phyloP scores from a whole-genome alignment of 2,329 filamentous ascomycete species.

The Pseudogymnoascus sp. region DNA sequence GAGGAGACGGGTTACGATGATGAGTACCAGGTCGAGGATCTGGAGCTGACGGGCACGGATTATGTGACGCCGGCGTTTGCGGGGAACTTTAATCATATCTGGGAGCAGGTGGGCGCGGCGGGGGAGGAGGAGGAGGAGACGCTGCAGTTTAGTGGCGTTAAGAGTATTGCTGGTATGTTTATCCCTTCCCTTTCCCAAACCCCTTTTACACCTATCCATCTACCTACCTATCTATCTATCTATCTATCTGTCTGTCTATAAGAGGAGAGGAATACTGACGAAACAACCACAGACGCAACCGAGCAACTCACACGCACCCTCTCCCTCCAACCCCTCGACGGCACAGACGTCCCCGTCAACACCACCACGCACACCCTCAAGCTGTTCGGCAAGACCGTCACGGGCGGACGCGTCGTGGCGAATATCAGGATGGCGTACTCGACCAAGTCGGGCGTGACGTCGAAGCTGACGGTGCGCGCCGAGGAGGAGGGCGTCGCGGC shows the following conservation, averaged over 20 bases:
- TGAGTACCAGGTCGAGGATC: constrained; percentile 92
- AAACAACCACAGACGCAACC: constrained; percentile 63
- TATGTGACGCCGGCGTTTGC: constrained; percentile 92
- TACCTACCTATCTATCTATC: background rate
- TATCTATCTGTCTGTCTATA: too few species aligned
- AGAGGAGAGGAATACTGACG: constrained; percentile 22
- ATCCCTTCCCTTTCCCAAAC: background rate
- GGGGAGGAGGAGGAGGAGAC: constrained; percentile 91
- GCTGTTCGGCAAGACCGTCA: constrained; percentile 90
- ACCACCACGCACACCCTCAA: constrained; percentile 91
- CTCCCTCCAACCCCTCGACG: constrained; percentile 88
- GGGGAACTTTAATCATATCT: constrained; percentile 90
- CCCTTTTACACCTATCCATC: background rate
- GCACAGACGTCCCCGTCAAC: constrained; percentile 82
- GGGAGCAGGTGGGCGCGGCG: constrained; percentile 85
- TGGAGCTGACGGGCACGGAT: constrained; percentile 85
- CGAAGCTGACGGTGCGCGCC: constrained; percentile 85
- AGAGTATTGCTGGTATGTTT: constrained; percentile 75
- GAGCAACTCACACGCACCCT: constrained; percentile 81
- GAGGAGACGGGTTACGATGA: constrained; percentile 93
- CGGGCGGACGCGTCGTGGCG: constrained; percentile 80
- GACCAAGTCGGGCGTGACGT: constrained; percentile 86
- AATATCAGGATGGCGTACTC: constrained; percentile 90
- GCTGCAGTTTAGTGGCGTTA: constrained; percentile 75
- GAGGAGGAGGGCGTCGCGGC: constrained; percentile 89